Evolutionary conservation across 148 eudicot genomes (phyloP).

Genomic region (Euryodendron excelsum): DNA sequence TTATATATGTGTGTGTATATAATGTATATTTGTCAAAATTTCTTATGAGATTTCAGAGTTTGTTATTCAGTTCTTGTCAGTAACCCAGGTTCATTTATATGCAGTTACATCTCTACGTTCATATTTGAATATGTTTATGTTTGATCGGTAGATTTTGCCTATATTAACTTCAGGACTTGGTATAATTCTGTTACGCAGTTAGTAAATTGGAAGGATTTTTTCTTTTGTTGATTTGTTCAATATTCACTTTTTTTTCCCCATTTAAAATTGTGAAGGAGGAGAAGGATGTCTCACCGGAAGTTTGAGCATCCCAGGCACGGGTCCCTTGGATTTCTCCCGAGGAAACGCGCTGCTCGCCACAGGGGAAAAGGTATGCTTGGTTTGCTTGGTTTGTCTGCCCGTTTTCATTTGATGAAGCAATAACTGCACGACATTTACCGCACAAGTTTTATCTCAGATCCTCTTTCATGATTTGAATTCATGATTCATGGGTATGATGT

Average conservation of each 20-base stretch:
- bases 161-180: no score
- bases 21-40: background rate
- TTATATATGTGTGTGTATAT: background rate
- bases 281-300: constrained; percentile 79
- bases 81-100: background rate
- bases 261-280: constrained; percentile 22
- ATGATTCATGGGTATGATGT: no score
- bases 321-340: constrained; percentile 77
- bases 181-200: background rate
- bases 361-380: constrained; percentile 54
- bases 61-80: background rate
- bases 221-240: background rate
- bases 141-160: background rate
- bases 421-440: background rate
- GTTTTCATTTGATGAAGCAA: background rate
- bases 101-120: background rate
- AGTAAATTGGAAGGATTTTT: background rate
- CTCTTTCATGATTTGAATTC: no score
- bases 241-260: background rate
- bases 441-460: background rate
- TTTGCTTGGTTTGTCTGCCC: background rate
- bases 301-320: constrained; percentile 91
- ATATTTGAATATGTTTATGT: background rate
- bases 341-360: constrained; percentile 72
- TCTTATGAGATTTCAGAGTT: background rate